Evolutionary conservation across 2,329 filamentous ascomycete species (phyloP).

Genomic region (Rutstroemia sydowiana): DNA sequence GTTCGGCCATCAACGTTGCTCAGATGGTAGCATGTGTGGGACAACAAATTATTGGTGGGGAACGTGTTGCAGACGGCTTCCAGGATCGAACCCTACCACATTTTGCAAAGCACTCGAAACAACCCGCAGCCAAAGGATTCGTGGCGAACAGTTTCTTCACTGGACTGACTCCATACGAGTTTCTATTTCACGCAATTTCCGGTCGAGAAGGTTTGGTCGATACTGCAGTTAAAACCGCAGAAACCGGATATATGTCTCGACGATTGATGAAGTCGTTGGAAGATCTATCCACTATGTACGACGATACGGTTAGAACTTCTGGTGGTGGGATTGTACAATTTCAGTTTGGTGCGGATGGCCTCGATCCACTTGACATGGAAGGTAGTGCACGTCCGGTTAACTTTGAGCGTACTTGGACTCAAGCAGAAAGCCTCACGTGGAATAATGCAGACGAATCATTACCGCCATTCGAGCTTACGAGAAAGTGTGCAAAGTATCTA

Average conservation of each 20-base stretch:
- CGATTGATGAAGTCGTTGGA: constrained; percentile 96
- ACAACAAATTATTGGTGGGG: constrained; percentile 96
- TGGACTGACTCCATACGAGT: constrained; percentile 89
- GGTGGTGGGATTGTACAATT: constrained; percentile 96
- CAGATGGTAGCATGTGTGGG: constrained; percentile 98
- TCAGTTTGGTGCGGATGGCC: constrained; percentile 90
- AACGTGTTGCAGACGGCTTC: constrained; percentile 98
- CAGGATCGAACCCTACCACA: constrained; percentile 95
- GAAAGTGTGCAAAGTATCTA: constrained; percentile 61
- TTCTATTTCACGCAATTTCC: constrained; percentile 99
- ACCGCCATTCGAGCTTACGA: constrained; percentile 64
- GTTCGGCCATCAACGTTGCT: constrained; percentile 98
- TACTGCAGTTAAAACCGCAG: constrained; percentile 97
- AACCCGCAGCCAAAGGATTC: constrained; percentile 91
- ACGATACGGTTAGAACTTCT: constrained; percentile 94
- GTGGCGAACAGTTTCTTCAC: constrained; percentile 98
- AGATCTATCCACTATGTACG: constrained; percentile 95
- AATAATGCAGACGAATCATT: constrained; percentile 68
- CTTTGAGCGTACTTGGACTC: constrained; percentile 84
- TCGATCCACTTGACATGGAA: constrained; percentile 98
- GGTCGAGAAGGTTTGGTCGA: constrained; percentile 99
- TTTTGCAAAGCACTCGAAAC: constrained; percentile 99
- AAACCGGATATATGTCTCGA: constrained; percentile 98
- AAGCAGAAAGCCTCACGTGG: constrained; percentile 70
- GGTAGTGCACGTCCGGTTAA: constrained; percentile 86